Base-by-base conservation (phyloP, 2,329 filamentous ascomycete species). In the Sporothrix globosa region DNA sequence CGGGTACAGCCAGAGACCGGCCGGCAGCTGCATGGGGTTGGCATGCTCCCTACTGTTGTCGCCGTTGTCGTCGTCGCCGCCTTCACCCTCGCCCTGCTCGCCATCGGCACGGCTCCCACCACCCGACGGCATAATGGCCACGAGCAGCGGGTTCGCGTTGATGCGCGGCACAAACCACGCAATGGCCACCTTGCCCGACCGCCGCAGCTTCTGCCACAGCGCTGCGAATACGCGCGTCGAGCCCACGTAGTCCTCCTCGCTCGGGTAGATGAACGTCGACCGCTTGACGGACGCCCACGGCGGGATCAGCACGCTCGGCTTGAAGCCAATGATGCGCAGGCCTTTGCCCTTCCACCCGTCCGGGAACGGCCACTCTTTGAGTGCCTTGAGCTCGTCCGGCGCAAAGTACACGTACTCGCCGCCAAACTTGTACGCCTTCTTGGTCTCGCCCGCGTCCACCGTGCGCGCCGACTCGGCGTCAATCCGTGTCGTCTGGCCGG, bases 351-450 rank as follows among this genome's bases (percentile, higher is more conserved):
- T 95, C 75, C 97, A 97, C 34, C 60, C 71, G 2, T 70, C 66
- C 3, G 72, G 71, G 30, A 75, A 73, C 14, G 69, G n/a, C 74
- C 74, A 75, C 74, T 92, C 83, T 72, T 90, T 90, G 71, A 99
- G 84, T 24, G 86, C 82, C 71, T 90, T 90, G 72, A 95, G 88
- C 78, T 99, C 95, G 46, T 97, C 93, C 0, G 90, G 86, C 0
- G 90, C 90, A 78, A 99, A 99, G 65, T 91, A 87, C 61, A 99
- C 88, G 63, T 93, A 93, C 74, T 97, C 92, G 52, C 93, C 94
- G 14, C 95, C 96, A 77, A 98, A 98, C 76, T 96, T 97, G 83
- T 96, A 99, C 0, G 95, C 96, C 79, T 96, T 97, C 71, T 91
- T 91, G 24, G 96, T 87, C 76, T 98, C 93, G 3, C 82, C 82